Percentiles rank a stretch among this genome's conserved stretches.
phyloP scores from a whole-genome alignment of 306 rosid genomes.

The Argentina anserina region DNA sequence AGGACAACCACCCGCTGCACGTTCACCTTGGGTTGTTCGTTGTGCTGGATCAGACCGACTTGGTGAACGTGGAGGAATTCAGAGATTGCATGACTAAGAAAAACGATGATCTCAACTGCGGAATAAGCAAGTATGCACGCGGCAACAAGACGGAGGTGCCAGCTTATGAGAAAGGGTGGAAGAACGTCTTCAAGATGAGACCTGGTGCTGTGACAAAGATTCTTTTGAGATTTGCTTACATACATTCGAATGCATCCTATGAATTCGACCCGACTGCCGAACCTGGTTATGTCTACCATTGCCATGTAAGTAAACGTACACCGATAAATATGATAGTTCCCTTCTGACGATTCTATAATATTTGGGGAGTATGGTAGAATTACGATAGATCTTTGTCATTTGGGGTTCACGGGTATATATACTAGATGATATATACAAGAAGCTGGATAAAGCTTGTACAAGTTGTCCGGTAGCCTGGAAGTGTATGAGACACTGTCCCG shows the following conservation, averaged over 20 bases:
- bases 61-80: slow-evolving; percentile 47
- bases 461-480: too few relatives aligned
- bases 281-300: slow-evolving; percentile 78
- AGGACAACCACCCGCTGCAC: slow-evolving; percentile 81
- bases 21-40: slow-evolving; percentile 66
- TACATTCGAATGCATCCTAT: slow-evolving; percentile 61
- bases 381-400: too few relatives aligned
- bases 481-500: neutral
- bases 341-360: neutral
- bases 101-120: slow-evolving; percentile 67
- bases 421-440: too few relatives aligned
- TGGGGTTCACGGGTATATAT: slow-evolving; percentile 1
- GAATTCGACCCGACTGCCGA: slow-evolving; percentile 55
- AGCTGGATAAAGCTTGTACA: neutral
- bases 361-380: too few relatives aligned
- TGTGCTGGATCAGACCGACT: slow-evolving; percentile 58
- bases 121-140: slow-evolving; percentile 50
- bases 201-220: slow-evolving; percentile 56
- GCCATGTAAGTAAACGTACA: slow-evolving; percentile 67
- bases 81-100: slow-evolving; percentile 52
- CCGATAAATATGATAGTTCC: neutral
- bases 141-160: slow-evolving; percentile 46
- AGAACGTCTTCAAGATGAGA: slow-evolving; percentile 75
- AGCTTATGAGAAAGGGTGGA: slow-evolving; percentile 71
- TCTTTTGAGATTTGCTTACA: slow-evolving; percentile 54